Conservation (phyloP, 1,284 basidiomycete genomes). For the Fomitopsis schrenkii region DNA sequence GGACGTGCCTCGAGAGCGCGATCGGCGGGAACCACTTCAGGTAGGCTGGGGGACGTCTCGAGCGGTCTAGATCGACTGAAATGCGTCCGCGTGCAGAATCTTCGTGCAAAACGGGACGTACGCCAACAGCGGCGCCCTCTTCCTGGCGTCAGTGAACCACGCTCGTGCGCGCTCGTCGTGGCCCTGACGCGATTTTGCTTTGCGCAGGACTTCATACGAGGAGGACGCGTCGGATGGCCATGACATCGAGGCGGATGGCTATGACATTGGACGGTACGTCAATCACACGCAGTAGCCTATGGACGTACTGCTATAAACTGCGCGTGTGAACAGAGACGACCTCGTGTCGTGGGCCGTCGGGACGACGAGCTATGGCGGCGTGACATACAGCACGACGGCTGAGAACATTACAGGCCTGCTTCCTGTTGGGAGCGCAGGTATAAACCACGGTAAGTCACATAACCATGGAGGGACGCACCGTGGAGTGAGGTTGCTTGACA, state of each 20-base stretch:
- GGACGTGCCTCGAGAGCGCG: conserved; percentile 60
- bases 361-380: conserved; percentile 36
- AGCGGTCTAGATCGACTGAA: background rate
- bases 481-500: background rate
- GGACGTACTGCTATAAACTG: too few relatives aligned
- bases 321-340: conserved; percentile 30
- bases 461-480: background rate
- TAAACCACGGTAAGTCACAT: conserved; percentile 36
- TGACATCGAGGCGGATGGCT: conserved; percentile 50
- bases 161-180: background rate
- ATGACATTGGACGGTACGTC: conserved; percentile 44
- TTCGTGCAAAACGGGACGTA: conserved; percentile 70
- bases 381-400: conserved; percentile 46
- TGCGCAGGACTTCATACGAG: conserved; percentile 53
- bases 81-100: conserved; percentile 37
- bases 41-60: conserved; percentile 22
- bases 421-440: conserved; percentile 45
- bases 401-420: conserved; percentile 47
- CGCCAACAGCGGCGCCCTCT: conserved; percentile 61
- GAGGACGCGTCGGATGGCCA: conserved; percentile 44
- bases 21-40: conserved; percentile 68
- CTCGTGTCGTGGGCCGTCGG: conserved; percentile 44
- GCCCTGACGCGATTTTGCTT: background rate
- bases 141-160: conserved; percentile 52
- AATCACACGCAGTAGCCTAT: background rate